Evolutionary conservation across 768 basidiomycete genomes (phyloP), one percentile per base, ranked within the genome.

Genomic region (Krasilnikovozyma curviuscula): DNA sequence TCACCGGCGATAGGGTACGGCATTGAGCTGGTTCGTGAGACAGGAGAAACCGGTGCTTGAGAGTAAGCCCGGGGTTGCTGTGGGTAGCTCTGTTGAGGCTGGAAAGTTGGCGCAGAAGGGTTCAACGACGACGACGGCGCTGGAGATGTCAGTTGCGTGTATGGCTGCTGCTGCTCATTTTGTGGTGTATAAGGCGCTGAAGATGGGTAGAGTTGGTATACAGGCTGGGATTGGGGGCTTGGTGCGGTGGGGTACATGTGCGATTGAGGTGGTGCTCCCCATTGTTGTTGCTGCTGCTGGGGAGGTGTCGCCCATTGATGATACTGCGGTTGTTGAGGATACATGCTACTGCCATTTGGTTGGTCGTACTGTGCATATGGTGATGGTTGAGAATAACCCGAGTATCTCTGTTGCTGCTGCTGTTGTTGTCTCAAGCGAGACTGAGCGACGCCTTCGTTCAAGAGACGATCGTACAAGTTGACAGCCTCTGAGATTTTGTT

Each of bases 401-500:
- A 23, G 24, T 30, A 21, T 21, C 32, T 19, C 2, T 23, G 25
- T 48, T 59, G 55, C 30, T 62, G 56, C 23, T 55, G 46, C 40
- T 57, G 55, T 13, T 57, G 56, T 25, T 57, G 58, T n/a, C n/a
- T n/a, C n/a, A n/a, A n/a, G n/a, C n/a, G n/a, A 28, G 57, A 47
- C 58, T 53, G 56, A 23, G 56, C 52, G 10, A 88, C 70, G 60
- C 89, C 83, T 54, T 83, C 74, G 23, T 86, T 86, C 35, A 91
- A 68, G 19, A 93, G 68, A 46, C 79, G 74, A 55, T 95, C 89
- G 61, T 95, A 97, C 3, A 93, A 67, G 60, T 81, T 80, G 38
- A 95, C 85, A 0, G 84, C 86, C 62, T 91, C 76, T 0, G 84
- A 82, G 9, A 98, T 65, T 64, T 95, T 91, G 40, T 81, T 79